Evolutionary conservation across 2,329 filamentous ascomycete genomes (phyloP).

Genomic region (Allantophomopsis lycopodina): DNA sequence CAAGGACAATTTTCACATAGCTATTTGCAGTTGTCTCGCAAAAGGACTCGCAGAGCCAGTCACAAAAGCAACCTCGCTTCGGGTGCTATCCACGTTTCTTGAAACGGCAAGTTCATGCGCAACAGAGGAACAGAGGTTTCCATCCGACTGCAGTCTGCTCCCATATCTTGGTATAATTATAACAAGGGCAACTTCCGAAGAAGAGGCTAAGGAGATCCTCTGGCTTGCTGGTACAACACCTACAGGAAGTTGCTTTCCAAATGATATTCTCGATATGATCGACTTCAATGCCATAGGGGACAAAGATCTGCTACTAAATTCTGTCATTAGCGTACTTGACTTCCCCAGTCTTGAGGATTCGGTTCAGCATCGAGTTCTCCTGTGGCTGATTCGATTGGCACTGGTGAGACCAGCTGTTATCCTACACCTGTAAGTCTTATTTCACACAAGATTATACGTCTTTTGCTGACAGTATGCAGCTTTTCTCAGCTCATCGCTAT

Average conservation of each 20-base stretch:
- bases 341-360: constrained; percentile 51
- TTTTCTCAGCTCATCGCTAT: constrained; percentile 41
- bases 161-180: constrained; percentile 49
- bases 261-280: constrained; percentile 24
- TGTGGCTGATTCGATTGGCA: constrained; percentile 46
- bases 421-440: constrained; percentile 35
- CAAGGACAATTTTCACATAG: constrained; percentile 51
- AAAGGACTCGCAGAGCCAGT: constrained; percentile 49
- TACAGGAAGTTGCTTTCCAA: constrained; percentile 23
- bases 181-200: constrained; percentile 36
- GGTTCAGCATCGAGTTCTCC: constrained; percentile 42
- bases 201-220: constrained; percentile 49
- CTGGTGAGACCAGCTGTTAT: constrained; percentile 39
- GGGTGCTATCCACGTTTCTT: constrained; percentile 48
- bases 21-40: constrained; percentile 48
- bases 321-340: constrained; percentile 50
- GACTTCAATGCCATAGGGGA: constrained; percentile 36
- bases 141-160: constrained; percentile 15
- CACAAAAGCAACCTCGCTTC: constrained; percentile 43
- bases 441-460: neutral
- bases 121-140: constrained; percentile 10
- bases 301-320: constrained; percentile 46
- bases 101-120: constrained; percentile 28
- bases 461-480: constrained; percentile 18
- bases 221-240: constrained; percentile 44